phyloP scores from a whole-genome alignment of 306 rosid genomes.

The Medicago ruthenica region DNA sequence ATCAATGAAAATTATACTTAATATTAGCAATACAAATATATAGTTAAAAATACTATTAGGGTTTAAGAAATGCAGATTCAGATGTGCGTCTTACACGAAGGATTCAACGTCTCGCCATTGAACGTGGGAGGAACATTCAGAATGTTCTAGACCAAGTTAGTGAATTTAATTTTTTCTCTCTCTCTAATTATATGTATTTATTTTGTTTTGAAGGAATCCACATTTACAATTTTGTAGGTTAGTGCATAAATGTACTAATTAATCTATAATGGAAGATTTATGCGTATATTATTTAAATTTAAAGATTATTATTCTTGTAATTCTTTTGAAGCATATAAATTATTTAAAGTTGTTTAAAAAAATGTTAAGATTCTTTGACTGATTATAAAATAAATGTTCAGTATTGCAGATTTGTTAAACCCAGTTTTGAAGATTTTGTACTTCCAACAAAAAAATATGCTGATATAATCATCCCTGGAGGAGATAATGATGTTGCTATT shows the following conservation, averaged over 20 bases:
- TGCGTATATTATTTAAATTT: background rate
- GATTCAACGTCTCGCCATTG: conserved; percentile 73
- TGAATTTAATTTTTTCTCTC: background rate
- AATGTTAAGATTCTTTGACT: conserved; percentile 10
- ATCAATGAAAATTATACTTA: no score
- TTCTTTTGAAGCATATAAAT: background rate
- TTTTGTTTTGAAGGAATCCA: no score
- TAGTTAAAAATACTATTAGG: conserved; percentile 48
- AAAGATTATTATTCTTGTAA: background rate
- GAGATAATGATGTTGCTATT: conserved; percentile 84
- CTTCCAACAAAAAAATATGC: conserved; percentile 88
- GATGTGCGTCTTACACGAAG: conserved; percentile 87
- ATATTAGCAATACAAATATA: no score
- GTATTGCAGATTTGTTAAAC: conserved; percentile 90
- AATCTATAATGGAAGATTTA: no score
- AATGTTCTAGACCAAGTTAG: conserved; percentile 83
- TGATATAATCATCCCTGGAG: conserved; percentile 84
- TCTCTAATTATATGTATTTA: background rate
- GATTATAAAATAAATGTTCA: conserved; percentile 35
- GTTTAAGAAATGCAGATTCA: conserved; percentile 81
- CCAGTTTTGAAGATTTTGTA: conserved; percentile 85
- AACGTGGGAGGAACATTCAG: conserved; percentile 69
- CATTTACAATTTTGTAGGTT: no score
- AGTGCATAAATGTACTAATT: no score
- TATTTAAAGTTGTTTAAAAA: no score